These are phyloP conservation scores for Peniophora sp. DNA, from an alignment of 1,284 basidiomycete species.

Conservation along the genomic window DNA sequence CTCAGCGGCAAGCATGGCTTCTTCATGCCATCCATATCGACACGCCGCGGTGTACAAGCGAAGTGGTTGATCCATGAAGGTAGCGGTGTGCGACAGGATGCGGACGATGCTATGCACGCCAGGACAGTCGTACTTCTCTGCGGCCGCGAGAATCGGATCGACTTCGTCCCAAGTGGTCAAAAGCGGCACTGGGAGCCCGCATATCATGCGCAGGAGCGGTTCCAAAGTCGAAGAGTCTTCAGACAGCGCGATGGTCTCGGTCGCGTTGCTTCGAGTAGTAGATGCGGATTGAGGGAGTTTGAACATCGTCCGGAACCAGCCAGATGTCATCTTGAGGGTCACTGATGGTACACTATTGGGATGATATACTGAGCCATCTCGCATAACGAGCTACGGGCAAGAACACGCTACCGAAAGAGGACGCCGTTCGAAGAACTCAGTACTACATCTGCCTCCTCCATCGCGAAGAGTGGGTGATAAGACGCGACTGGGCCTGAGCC, in stretches of 20 bases:
- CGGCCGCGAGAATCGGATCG: conserved; percentile 47
- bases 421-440: conserved; percentile 34
- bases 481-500: background rate
- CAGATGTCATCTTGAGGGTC: conserved; percentile 53
- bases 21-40: conserved; percentile 49
- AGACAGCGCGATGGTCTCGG: conserved; percentile 43
- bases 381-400: no score
- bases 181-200: conserved; percentile 42
- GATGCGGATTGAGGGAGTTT: conserved; percentile 38
- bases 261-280: conserved; percentile 5
- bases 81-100: conserved; percentile 40
- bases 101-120: conserved; percentile 51
- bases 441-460: conserved; percentile 41
- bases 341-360: conserved; percentile 34
- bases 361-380: no score
- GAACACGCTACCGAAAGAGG: conserved; percentile 31
- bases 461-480: conserved; percentile 39
- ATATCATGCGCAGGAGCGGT: conserved; percentile 49
- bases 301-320: conserved; percentile 54
- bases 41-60: conserved; percentile 48
- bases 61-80: conserved; percentile 42
- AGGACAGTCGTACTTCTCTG: conserved; percentile 63
- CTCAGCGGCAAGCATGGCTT: conserved; percentile 42
- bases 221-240: conserved; percentile 49
- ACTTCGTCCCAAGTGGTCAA: conserved; percentile 44